Evolutionary conservation across 495 filamentous ascomycete species (phyloP), one percentile per base, ranked within the genome.

Genomic region (Aspergillus baeticus): DNA sequence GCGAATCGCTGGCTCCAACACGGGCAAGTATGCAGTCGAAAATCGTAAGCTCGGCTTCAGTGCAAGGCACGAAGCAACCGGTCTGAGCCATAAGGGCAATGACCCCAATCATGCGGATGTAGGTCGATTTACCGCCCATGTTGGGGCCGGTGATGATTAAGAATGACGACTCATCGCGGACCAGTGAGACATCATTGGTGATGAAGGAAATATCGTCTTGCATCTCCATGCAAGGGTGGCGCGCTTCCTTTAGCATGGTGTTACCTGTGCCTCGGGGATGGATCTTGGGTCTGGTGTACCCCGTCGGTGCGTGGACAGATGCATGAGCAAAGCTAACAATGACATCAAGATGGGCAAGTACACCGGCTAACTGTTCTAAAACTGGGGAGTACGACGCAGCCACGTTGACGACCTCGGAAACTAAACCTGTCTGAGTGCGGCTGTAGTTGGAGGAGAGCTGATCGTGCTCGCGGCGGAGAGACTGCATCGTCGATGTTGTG

Each of bases 141-240:
- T 98, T 98, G 22, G 95, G 95, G 5, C 94, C 94, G 1, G 94
- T 98, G 72, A 96, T 97, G 75, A 97, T 95, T 13, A 98, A 81
- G 77, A 98, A 97, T 14, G 91, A 90, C 0, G 90, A 95, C 37
- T 81, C 80, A 48, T 86, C 89, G 11, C 92, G 84, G n/a, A 82
- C 73, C 61, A 99, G 82, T 31, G 81, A 83, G 23, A 98, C 93
- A 58, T 99, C 93, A 64, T 99, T 99, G 51, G 92, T 98, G 69
- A 99, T 98, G 76, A 99, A 99, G 49, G 91, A 89, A 38, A 99
- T 84, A 64, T 98, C 95, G 61, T 99, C 94, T 70, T 99, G 94
- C 89, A 96, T 91, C 68, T 99, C 94, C 90, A 99, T 92, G 69
- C 94, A 99, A 1, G 94, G 95, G 68, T 99, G 94, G 8, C 95